Conservation (phyloP, 768 basidiomycete genomes). For the Suillus cothurnatus region DNA sequence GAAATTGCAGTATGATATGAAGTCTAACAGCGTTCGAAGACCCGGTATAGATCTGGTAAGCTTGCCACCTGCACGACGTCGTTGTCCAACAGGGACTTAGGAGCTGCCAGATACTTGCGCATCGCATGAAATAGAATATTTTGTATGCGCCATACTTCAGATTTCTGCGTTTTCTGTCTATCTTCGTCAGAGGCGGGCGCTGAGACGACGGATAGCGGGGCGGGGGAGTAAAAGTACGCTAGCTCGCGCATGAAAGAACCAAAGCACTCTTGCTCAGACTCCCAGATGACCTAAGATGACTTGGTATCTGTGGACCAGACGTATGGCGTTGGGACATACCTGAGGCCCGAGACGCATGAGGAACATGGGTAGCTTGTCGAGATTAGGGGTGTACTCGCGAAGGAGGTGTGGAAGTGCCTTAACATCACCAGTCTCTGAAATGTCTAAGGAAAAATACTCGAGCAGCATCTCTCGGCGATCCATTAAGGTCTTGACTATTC, state of each 20-base stretch:
- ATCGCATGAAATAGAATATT: conserved; percentile 89
- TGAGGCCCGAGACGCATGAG: conserved; percentile 92
- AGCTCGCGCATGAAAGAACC: conserved; percentile 83
- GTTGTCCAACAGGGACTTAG: conserved; percentile 61
- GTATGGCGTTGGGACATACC: conserved; percentile 42
- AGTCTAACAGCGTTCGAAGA: conserved; percentile 87
- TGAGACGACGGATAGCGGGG: conserved; percentile 21
- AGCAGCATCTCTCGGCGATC: conserved; percentile 77
- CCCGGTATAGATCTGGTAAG: conserved; percentile 89
- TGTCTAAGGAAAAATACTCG: conserved; percentile 86
- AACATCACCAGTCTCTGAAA: conserved; percentile 68
- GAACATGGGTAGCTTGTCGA: conserved; percentile 87
- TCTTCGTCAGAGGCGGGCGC: conserved; percentile 33
- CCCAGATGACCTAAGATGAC: conserved; percentile 81
- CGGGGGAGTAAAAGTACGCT: conserved; percentile 86
- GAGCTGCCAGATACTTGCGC: conserved; percentile 73
- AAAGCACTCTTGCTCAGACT: conserved; percentile 83
- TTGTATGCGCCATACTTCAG: conserved; percentile 84
- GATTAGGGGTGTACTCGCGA: conserved; percentile 85
- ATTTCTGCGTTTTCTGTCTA: conserved; percentile 47
- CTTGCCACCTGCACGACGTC: conserved; percentile 89
- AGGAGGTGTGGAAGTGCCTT: conserved; percentile 81
- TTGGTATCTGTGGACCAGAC: conserved; percentile 8
- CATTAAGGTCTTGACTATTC: conserved; percentile 62
- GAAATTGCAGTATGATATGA: not conserved